A percentile compares a stretch with the other conserved stretches of the same genome.
phyloP scores from a whole-genome alignment of 2,329 filamentous ascomycete genomes.

The Paecilomyces variotii region DNA sequence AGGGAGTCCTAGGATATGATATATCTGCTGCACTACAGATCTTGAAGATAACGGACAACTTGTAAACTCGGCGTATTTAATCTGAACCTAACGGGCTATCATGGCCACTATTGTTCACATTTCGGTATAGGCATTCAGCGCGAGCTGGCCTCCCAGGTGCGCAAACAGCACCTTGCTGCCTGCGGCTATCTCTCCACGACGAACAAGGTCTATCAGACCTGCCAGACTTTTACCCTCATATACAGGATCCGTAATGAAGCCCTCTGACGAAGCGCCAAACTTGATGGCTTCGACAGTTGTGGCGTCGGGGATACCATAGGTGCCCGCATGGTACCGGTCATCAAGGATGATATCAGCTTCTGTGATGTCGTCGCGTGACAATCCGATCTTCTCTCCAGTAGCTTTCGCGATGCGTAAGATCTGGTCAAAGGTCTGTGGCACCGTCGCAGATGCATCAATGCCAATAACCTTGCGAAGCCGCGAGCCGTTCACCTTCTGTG shows the following conservation, averaged over 20 bases:
- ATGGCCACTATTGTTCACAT: constrained; percentile 16
- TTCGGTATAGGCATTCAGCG: constrained; percentile 58
- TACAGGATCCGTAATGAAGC: constrained; percentile 66
- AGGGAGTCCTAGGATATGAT: too few relatives aligned
- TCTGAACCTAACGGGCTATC: neutral
- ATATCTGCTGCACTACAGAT: too few relatives aligned
- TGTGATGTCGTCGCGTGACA: constrained; percentile 51
- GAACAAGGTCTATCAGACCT: constrained; percentile 62
- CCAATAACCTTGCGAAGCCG: constrained; percentile 53
- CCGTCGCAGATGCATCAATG: constrained; percentile 56
- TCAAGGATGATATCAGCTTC: constrained; percentile 57
- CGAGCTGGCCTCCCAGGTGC: constrained; percentile 62
- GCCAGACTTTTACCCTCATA: constrained; percentile 70
- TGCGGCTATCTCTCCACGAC: constrained; percentile 49
- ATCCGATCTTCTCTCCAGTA: constrained; percentile 57
- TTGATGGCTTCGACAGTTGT: constrained; percentile 59
- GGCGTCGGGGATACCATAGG: constrained; percentile 58
- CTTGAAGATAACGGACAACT: neutral
- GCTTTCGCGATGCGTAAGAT: constrained; percentile 58
- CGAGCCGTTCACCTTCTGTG: constrained; percentile 39
- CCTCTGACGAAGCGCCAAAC: constrained; percentile 60
- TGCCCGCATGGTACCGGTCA: constrained; percentile 57
- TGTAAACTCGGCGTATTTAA: neutral
- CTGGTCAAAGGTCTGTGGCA: constrained; percentile 55
- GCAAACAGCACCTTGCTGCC: constrained; percentile 63